Evolutionary conservation across 2,329 filamentous ascomycete species (phyloP), one percentile per base, ranked within the genome.

Genomic region (Pochonia chlamydosporia): DNA sequence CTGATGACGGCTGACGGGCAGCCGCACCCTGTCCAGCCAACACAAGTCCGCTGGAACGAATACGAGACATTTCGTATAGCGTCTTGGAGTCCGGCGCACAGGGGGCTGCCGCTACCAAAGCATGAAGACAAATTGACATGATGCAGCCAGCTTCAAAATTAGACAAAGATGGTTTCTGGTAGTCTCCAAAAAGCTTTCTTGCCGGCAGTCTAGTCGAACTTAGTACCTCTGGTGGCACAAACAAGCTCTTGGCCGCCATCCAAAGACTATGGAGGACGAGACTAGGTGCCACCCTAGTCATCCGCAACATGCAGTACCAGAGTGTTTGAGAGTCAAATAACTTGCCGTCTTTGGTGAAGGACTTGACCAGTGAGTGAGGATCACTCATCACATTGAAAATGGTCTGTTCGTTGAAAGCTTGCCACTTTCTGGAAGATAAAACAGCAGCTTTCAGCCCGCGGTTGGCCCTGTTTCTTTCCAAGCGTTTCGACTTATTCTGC

Each of bases 251-350:
- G 1, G 81, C 71, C 5, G 79, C 78, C 52, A 79, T 69, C 83
- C 83, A 87, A 5, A 86, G 67, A 55, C 79, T 82, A 57, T 84
- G 77, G 44, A 84, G 76, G 2, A 85, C 79, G 18, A 84, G 59
- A 40, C 68, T 78, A 4, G 80, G 78, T 14, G 75, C 72, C 36
- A 75, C 72, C 42, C 78, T 70, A 5, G 76, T 81, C 61, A 85
- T 65, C 47, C 76, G 75, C 46, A 82, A 63, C 72, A 82, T 81
- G 56, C 76, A 79, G 57, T 81, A 83, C 79, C 77, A 85, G 1
- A 82, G 64, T 13, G 74, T 78, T 44, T 80, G 78, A 1, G 80
- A 82, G 59, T 84, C 79, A 46, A 79, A 72, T 1, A 81, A 59
- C 39, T 73, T 70, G 10, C 71, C 73, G 10, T 76, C 67, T 37